These are phyloP conservation scores for Aspergillus melleus DNA, from an alignment of 2,329 filamentous ascomycete genomes.

Conservation along the genomic window DNA sequence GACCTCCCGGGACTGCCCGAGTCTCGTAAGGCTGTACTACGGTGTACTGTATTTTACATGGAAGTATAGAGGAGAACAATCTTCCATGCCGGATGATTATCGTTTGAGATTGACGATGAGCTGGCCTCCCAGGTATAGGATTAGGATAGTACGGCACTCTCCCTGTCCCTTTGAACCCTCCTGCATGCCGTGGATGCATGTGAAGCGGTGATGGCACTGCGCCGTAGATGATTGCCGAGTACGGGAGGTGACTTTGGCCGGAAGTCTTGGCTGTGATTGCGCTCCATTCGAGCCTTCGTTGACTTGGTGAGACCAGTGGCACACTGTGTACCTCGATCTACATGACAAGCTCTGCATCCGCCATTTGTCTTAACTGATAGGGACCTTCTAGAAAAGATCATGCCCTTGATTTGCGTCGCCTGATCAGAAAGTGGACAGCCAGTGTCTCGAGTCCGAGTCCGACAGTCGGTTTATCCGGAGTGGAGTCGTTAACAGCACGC, in stretches of 20 bases:
- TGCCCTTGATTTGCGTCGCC: not conserved
- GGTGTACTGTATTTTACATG: no score
- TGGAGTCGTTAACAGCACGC: not conserved
- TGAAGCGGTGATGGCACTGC: not conserved
- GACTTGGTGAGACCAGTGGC: no score
- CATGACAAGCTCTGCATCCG: no score
- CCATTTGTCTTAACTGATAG: no score
- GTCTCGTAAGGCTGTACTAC: not conserved
- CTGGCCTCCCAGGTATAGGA: not conserved
- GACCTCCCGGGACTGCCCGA: not conserved
- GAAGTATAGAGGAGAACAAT: no score
- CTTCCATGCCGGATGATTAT: no score
- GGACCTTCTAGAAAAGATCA: not conserved
- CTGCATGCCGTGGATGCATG: not conserved
- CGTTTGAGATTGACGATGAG: not conserved
- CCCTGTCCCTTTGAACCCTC: no score
- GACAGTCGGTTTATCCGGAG: not conserved
- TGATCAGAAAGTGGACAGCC: not conserved
- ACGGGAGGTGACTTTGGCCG: not conserved
- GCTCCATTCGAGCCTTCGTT: not conserved
- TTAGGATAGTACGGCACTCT: no score
- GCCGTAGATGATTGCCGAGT: not conserved
- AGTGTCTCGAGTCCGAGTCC: not conserved
- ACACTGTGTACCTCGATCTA: no score
- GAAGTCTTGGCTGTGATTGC: not conserved